phyloP scores from a whole-genome alignment of 768 basidiomycete genomes.

The Lanmaoa pseudosensibilis region DNA sequence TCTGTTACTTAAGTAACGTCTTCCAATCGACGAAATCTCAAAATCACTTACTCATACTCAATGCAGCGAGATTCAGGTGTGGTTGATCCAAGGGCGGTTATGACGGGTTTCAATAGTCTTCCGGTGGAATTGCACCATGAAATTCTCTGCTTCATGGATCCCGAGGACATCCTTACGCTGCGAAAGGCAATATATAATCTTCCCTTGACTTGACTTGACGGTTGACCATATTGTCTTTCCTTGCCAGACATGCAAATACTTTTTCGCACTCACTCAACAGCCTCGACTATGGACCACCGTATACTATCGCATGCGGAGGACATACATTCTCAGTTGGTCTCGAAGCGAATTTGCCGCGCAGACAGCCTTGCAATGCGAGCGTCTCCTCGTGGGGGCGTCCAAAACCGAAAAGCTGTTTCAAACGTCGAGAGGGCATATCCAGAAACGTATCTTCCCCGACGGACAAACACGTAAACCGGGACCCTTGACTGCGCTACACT shows the following conservation, averaged over 20 bases:
- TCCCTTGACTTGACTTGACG: neutral
- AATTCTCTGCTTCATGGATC: conserved; percentile 1
- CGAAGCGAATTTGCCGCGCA: conserved; percentile 7
- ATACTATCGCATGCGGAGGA: conserved; percentile 1
- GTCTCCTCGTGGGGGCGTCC: conserved; percentile 8
- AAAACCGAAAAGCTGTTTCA: conserved; percentile 3
- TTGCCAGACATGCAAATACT: conserved; percentile 11
- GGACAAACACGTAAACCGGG: neutral
- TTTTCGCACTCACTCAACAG: conserved; percentile 1
- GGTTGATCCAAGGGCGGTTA: neutral
- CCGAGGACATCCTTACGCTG: conserved; percentile 6
- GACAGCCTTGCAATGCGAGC: neutral
- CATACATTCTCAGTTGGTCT: conserved; percentile 2
- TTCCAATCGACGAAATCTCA: no score
- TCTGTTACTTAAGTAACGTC: no score
- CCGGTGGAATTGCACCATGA: conserved; percentile 7
- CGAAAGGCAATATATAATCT: conserved; percentile 9
- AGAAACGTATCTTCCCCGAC: neutral
- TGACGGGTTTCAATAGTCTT: neutral
- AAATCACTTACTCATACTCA: neutral
- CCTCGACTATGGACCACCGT: conserved; percentile 3
- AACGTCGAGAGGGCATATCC: neutral
- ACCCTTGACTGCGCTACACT: neutral
- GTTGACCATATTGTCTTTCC: neutral
- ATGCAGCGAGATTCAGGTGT: neutral